Evolutionary conservation across 1,284 basidiomycete species (phyloP).

Genomic region (Clitocybe nebularis): DNA sequence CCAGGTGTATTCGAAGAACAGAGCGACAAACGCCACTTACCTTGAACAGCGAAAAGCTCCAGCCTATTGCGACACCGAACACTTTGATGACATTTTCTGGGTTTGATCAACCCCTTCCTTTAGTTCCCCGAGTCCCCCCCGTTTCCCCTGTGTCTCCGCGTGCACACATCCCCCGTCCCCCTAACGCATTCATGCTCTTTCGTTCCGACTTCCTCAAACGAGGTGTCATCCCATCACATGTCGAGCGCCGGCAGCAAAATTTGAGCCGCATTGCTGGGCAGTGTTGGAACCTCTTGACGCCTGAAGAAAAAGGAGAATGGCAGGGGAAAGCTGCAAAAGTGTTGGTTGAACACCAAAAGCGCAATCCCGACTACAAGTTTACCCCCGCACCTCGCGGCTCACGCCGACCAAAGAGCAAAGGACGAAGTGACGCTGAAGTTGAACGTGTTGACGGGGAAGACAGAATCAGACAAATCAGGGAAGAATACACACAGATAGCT

Average conservation of each 20-base stretch:
- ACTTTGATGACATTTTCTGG: not conserved
- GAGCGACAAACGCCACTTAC: not conserved
- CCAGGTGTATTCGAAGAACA: slow-evolving; percentile 4
- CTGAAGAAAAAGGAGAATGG: slow-evolving; percentile 43
- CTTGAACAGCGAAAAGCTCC: not conserved
- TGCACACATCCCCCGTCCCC: slow-evolving; percentile 64
- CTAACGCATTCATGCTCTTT: slow-evolving; percentile 83
- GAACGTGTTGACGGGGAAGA: slow-evolving; percentile 15
- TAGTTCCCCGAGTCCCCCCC: not conserved
- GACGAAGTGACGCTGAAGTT: slow-evolving; percentile 1
- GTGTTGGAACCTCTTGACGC: slow-evolving; percentile 45
- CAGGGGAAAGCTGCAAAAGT: slow-evolving; percentile 35
- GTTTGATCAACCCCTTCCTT: not conserved
- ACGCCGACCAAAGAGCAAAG: slow-evolving; percentile 17
- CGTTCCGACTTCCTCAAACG: slow-evolving; percentile 66
- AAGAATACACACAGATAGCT: slow-evolving; percentile 19
- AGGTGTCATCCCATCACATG: slow-evolving; percentile 27
- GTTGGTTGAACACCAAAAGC: slow-evolving; percentile 32
- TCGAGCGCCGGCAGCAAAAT: slow-evolving; percentile 54
- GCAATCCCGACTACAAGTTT: slow-evolving; percentile 44
- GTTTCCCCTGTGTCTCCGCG: not conserved
- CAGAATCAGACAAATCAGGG: slow-evolving; percentile 22
- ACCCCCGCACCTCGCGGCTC: slow-evolving; percentile 35
- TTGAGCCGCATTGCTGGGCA: slow-evolving; percentile 53
- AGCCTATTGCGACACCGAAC: not conserved